Conservation (phyloP, 441 rosid species). For the Flueggea neowawraea region DNA sequence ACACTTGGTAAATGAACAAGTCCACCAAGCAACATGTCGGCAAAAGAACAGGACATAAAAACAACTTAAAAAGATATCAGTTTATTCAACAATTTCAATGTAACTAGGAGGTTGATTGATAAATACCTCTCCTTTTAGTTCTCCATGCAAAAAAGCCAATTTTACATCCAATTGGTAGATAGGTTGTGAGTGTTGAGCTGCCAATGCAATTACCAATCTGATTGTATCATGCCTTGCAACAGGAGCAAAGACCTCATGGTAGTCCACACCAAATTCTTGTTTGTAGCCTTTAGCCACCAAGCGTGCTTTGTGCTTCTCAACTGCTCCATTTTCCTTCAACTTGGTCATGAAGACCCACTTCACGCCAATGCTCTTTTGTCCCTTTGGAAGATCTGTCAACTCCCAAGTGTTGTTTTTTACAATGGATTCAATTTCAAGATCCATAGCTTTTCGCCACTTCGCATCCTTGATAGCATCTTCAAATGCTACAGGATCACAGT, state of each 20-base stretch:
- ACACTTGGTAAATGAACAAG: no score
- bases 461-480: background rate
- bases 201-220: constrained; percentile 2
- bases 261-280: background rate
- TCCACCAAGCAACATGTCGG: no score
- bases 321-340: background rate
- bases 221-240: constrained; percentile 5
- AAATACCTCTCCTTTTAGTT: no score
- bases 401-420: background rate
- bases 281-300: background rate
- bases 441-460: background rate
- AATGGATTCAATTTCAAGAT: background rate
- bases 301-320: background rate
- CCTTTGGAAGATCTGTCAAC: background rate
- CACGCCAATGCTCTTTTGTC: background rate
- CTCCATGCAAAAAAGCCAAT: background rate
- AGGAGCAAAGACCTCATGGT: background rate
- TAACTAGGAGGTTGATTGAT: no score
- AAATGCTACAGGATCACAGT: background rate
- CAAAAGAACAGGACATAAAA: no score
- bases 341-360: background rate
- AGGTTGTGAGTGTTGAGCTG: constrained; percentile 1
- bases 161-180: background rate
- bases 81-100: no score
- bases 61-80: no score